Base-by-base conservation (phyloP, 169 alveolate species). In the Eimeria sp. region DNA sequence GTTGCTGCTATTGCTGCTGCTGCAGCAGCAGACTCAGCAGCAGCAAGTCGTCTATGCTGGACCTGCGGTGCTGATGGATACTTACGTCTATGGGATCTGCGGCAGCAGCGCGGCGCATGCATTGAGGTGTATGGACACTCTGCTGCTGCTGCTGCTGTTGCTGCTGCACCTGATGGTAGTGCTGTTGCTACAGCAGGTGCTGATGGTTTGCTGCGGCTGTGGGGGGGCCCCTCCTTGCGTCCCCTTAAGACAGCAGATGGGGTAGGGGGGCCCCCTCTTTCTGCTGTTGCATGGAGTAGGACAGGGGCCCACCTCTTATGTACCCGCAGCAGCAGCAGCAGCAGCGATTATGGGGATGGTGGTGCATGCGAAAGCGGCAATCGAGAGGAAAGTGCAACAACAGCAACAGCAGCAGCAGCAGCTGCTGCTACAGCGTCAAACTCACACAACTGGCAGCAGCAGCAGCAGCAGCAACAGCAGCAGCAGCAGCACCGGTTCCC, bases 111-210 rank as follows among this genome's bases (percentile, higher is more conserved):
- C n/a, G 43, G 78, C 3, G 78, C 78, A 30, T 67, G 78, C 78
- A 25, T 67, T 67, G 78, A 67, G 78, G 78, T 67, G 78, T 67
- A 67, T 25, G 78, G 78, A 67, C 78, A 67, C 78, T 25, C 78
- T n/a, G 78, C 78, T 30, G 78, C 78, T 67, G 78, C 78, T 30
- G 43, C 78, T 25, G 78, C 47, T 30, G 78, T 67, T 67, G 78
- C 78, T n/a, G 78, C 78, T 67, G 78, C 78, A 3, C 78, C 78
- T n/a, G 78, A 67, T 30, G 78, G 78, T 30, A 67, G 78, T 30
- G 78, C 78, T 67, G 47, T 67, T 67, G 78, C 78, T 30, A 14
- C 78, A 14, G 78, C 78, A 25, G 78, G 78, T 3, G 78, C 78
- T 25, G 78, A 67, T 30, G 78, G 78, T 1, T 11, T 67, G 13